phyloP scores from a whole-genome alignment of 2,329 filamentous ascomycete species.

The Aspergillus cejpii region DNA sequence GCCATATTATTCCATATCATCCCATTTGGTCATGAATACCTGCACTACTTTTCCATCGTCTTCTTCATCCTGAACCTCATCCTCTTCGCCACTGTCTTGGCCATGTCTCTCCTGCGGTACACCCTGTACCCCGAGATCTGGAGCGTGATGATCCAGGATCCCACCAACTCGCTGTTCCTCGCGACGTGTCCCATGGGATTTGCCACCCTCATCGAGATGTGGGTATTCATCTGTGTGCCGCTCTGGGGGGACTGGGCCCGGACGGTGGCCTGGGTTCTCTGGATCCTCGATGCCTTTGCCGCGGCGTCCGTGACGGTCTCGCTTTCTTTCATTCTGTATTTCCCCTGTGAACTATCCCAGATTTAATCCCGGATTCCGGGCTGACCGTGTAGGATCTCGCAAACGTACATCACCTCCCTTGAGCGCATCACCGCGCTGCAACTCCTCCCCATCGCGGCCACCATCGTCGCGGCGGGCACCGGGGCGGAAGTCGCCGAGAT shows the following conservation, averaged over 20 bases:
- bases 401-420: slow-evolving; percentile 35
- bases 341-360: no score
- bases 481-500: slow-evolving; percentile 59
- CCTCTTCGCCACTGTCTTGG: slow-evolving; percentile 51
- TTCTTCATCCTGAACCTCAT: slow-evolving; percentile 56
- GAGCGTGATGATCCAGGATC: slow-evolving; percentile 57
- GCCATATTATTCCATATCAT: slow-evolving; percentile 57
- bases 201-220: slow-evolving; percentile 58
- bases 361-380: no score
- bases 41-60: slow-evolving; percentile 53
- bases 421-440: slow-evolving; percentile 58
- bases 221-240: slow-evolving; percentile 51
- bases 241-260: slow-evolving; percentile 51
- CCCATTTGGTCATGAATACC: slow-evolving; percentile 54
- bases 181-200: slow-evolving; percentile 60
- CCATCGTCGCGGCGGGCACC: slow-evolving; percentile 58
- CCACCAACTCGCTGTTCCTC: slow-evolving; percentile 58
- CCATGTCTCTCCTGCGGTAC: slow-evolving; percentile 55
- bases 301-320: slow-evolving; percentile 37
- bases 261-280: slow-evolving; percentile 44
- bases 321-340: slow-evolving; percentile 54
- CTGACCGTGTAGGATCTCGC: slow-evolving; percentile 32
- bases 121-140: slow-evolving; percentile 57
- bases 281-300: slow-evolving; percentile 46
- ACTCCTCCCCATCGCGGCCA: slow-evolving; percentile 60